Percentiles rank a stretch among this genome's conserved stretches.
phyloP scores from a whole-genome alignment of 257 asterid genomes.

The Lithospermum erythrorhizon region DNA sequence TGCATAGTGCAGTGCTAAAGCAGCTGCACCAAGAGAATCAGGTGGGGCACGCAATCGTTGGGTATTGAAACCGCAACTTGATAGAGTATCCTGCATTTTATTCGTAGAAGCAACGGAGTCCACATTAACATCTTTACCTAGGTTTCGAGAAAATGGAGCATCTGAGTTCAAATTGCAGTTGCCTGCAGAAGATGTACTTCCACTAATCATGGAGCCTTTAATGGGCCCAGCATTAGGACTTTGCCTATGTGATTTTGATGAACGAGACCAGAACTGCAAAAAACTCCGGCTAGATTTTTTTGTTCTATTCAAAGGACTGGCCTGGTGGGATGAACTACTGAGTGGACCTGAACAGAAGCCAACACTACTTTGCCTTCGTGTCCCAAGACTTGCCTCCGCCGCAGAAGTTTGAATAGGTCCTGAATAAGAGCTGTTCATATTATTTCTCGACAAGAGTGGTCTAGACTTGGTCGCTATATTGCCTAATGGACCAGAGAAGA shows the following conservation, averaged over 20 bases:
- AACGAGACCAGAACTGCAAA: slow-evolving; percentile 47
- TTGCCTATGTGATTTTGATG: slow-evolving; percentile 24
- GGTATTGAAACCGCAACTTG: slow-evolving; percentile 19
- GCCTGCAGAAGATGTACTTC: slow-evolving; percentile 14
- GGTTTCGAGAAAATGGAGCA: slow-evolving; percentile 16
- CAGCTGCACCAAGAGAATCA: slow-evolving; percentile 63
- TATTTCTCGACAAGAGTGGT: slow-evolving; percentile 34
- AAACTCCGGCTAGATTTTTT: slow-evolving; percentile 26
- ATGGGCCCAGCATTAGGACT: slow-evolving; percentile 23
- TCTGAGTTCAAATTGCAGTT: not conserved
- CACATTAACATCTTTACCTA: slow-evolving; percentile 13
- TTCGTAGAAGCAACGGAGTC: slow-evolving; percentile 19
- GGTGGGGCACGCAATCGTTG: slow-evolving; percentile 48
- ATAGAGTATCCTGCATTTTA: slow-evolving; percentile 18
- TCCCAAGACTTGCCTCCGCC: slow-evolving; percentile 22
- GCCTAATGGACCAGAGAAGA: slow-evolving; percentile 28
- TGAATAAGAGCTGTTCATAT: slow-evolving; percentile 28
- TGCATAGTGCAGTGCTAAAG: slow-evolving; percentile 63
- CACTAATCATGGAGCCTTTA: slow-evolving; percentile 21
- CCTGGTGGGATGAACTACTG: slow-evolving; percentile 27
- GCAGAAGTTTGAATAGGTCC: slow-evolving; percentile 44
- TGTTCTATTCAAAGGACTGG: slow-evolving; percentile 25
- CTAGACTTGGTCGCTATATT: slow-evolving; percentile 40
- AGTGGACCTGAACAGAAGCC: slow-evolving; percentile 52
- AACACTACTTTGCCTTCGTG: slow-evolving; percentile 21